Conservation (phyloP, 2,329 filamentous ascomycete species). For the Curvularia hawaiiensis region DNA sequence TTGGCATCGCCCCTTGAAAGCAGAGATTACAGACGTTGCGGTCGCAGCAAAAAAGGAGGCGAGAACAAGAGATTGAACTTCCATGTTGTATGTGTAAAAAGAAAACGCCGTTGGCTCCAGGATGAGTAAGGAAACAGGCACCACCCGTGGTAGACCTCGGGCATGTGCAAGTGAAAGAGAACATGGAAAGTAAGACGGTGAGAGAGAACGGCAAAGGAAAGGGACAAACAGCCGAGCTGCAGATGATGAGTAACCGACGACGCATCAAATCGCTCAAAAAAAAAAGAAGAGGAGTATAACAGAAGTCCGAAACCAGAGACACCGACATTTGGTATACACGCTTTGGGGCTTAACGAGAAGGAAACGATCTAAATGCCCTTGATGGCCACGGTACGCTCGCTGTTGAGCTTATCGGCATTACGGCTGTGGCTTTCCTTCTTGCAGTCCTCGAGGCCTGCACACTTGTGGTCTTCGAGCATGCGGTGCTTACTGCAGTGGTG, state of each 20-base stretch:
- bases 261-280: slow-evolving; percentile 46
- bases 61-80: background rate
- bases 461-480: slow-evolving; percentile 92
- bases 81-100: background rate
- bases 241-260: slow-evolving; percentile 4
- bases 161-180: background rate
- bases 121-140: background rate
- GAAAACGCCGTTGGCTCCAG: background rate
- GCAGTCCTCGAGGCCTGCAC: slow-evolving; percentile 90
- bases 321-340: background rate
- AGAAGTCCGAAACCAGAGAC: background rate
- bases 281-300: background rate
- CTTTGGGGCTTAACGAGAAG: background rate
- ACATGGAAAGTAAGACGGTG: background rate
- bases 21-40: background rate
- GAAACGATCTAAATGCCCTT: slow-evolving; percentile 66
- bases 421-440: slow-evolving; percentile 96
- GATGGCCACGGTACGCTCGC: slow-evolving; percentile 91
- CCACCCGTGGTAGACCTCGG: background rate
- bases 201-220: background rate
- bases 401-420: slow-evolving; percentile 90
- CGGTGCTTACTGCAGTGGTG: slow-evolving; percentile 96
- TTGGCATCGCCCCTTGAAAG: background rate
- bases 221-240: slow-evolving; percentile 7
- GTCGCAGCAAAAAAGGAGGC: background rate